Conservation (phyloP, 352 stramenopile species). For the Blastocystis sp. region DNA sequence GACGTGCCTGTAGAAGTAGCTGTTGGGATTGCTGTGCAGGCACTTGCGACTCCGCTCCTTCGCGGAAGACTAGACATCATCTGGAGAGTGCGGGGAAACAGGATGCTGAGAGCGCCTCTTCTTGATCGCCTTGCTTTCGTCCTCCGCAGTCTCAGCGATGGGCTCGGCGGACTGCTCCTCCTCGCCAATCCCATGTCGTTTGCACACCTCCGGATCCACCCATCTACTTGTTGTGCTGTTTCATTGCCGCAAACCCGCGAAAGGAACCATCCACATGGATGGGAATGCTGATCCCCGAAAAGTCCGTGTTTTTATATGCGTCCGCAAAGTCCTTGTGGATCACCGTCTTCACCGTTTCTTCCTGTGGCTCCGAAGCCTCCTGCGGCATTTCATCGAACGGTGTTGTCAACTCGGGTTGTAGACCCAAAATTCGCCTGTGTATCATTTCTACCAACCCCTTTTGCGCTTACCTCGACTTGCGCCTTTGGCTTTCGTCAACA, state of each 20-base stretch:
- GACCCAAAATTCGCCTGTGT: conserved; percentile 28
- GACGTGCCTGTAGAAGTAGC: conserved; percentile 52
- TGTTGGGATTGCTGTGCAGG: conserved; percentile 38
- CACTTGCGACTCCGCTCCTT: conserved; percentile 35
- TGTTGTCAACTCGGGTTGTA: conserved; percentile 35
- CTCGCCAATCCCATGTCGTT: conserved; percentile 3
- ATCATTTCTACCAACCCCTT: background rate
- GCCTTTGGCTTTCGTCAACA: conserved; percentile 9
- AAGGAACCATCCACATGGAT: conserved; percentile 53
- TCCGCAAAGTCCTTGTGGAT: conserved; percentile 1
- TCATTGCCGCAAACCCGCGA: background rate
- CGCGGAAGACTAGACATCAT: conserved; percentile 21
- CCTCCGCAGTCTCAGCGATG: background rate
- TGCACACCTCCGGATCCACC: conserved; percentile 27
- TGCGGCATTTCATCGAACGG: background rate
- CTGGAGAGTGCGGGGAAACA: background rate
- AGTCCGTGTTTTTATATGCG: conserved; percentile 13
- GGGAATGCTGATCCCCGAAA: conserved; percentile 21
- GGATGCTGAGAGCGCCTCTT: background rate
- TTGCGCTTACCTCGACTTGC: conserved; percentile 9
- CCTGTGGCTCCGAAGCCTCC: background rate
- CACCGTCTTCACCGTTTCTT: conserved; percentile 6
- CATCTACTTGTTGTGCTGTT: background rate
- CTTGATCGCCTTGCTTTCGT: background rate
- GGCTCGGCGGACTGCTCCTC: background rate